Base-by-base conservation (phyloP, 805 yeast species). In the Ogataea pilisensis region DNA sequence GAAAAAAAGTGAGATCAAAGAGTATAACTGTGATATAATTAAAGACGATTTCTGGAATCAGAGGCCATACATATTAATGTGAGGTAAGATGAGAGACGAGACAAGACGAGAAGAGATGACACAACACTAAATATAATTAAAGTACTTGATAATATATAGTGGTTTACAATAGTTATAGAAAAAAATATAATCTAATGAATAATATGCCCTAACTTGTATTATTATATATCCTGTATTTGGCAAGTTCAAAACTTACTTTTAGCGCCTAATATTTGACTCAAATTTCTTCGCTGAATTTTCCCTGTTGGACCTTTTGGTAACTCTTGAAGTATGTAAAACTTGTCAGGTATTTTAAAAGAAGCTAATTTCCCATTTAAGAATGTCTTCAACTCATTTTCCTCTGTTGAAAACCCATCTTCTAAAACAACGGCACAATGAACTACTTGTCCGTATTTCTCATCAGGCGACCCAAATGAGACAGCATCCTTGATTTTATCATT, bases 271-370 rank as follows among this genome's bases (percentile, higher is more conserved):
- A 75, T 70, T 43, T 64, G 61, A 5, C 82, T 83, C 51, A 82
- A 76, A 46, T 69, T 71, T 48, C 85, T 66, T 55, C 90, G 70
- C 63, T 83, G 88, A 41, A 83, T 77, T 67, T 82, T 82, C 20
- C 89, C 90, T 1, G 90, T 82, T 6, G 90, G 83, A 2, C 87
- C 80, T 68, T 82, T 82, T 48, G 89, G 89, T 60, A 82, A 68
- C 20, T 68, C 65, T 13, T 79, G 74, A 8, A 81, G 78, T 53
- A 82, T 74, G 57, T 67, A 78, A 34, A 79, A 66, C 60, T 68
- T 71, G 14, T 58, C 64, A 1, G 90, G 89, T 11, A 82, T 66
- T 61, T 82, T 82, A 65, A 78, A 82, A 35, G 66, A 57, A 22
- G 85, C 67, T 3, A 81, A 63, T 50, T 69, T 72, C 11, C 57